These are phyloP conservation scores for Tolypocladium tundrense DNA, from an alignment of 2,329 filamentous ascomycete genomes.

Conservation along the genomic window DNA sequence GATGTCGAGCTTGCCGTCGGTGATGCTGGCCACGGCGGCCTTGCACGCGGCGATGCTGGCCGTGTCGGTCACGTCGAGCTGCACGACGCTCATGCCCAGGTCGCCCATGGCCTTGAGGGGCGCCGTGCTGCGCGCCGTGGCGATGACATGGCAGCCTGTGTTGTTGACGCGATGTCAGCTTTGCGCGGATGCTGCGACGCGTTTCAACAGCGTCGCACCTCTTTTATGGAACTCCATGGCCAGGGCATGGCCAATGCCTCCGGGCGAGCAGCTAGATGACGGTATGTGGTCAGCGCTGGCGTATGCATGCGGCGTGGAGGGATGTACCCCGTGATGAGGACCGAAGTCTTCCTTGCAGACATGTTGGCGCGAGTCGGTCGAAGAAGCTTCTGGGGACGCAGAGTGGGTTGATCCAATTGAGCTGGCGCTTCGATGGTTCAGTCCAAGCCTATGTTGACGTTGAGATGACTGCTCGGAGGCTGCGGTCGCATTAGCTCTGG, in stretches of 20 bases:
- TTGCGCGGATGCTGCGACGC: neutral
- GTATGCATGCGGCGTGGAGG: too few species aligned
- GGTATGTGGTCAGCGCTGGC: neutral
- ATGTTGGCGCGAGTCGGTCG: slow-evolving; percentile 3
- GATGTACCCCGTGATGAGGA: slow-evolving; percentile 38
- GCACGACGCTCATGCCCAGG: slow-evolving; percentile 37
- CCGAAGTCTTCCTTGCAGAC: slow-evolving; percentile 25
- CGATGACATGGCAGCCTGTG: slow-evolving; percentile 38
- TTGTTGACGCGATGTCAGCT: neutral
- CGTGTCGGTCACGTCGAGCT: slow-evolving; percentile 42
- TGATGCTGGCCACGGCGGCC: slow-evolving; percentile 34
- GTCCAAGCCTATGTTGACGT: neutral
- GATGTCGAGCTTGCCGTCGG: slow-evolving; percentile 43
- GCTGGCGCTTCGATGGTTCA: too few species aligned
- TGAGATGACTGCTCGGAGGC: neutral
- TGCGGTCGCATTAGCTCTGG: neutral
- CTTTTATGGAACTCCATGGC: slow-evolving; percentile 41
- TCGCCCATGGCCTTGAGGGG: slow-evolving; percentile 35
- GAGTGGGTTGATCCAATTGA: neutral
- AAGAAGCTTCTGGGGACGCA: neutral
- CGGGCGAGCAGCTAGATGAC: slow-evolving; percentile 41
- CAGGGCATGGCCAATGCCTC: slow-evolving; percentile 46
- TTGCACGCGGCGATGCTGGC: slow-evolving; percentile 40
- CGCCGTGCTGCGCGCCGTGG: slow-evolving; percentile 40
- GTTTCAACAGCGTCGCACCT: slow-evolving; percentile 31